Evolutionary conservation across 371 early-diverging fungal species (phyloP).

Genomic region (Mortierella sp.): DNA sequence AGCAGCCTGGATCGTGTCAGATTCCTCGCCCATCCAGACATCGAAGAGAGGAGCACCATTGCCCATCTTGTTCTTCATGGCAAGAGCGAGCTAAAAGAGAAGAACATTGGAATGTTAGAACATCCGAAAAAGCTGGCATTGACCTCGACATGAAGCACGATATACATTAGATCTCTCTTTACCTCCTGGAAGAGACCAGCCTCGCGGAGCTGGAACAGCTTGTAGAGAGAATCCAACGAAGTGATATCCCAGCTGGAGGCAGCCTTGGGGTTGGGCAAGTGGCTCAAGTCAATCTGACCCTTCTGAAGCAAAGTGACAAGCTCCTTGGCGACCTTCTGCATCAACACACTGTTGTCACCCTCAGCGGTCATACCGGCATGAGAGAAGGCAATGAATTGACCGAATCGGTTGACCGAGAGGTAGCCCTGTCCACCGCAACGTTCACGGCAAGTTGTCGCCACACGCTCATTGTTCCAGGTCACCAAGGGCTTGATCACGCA

Average conservation of each 20-base stretch:
- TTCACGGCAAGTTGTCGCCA: slow-evolving; percentile 72
- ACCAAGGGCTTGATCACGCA: slow-evolving; percentile 81
- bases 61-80: slow-evolving; percentile 64
- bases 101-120: background rate
- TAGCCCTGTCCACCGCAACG: slow-evolving; percentile 83
- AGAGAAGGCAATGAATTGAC: slow-evolving; percentile 61
- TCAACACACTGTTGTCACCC: slow-evolving; percentile 77
- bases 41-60: slow-evolving; percentile 65
- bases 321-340: slow-evolving; percentile 82
- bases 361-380: slow-evolving; percentile 78
- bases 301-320: slow-evolving; percentile 63
- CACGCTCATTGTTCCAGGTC: slow-evolving; percentile 75
- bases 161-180: slow-evolving; percentile 2
- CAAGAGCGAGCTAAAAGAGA: slow-evolving; percentile 51
- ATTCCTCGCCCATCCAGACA: slow-evolving; percentile 79
- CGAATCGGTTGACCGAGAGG: slow-evolving; percentile 66
- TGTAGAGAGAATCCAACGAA: slow-evolving; percentile 54
- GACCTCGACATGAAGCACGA: background rate
- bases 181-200: slow-evolving; percentile 59
- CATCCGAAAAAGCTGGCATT: background rate
- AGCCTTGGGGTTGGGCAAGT: slow-evolving; percentile 45
- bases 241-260: slow-evolving; percentile 57
- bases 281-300: slow-evolving; percentile 55
- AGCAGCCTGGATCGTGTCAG: slow-evolving; percentile 70
- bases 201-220: slow-evolving; percentile 63